Conservation (phyloP, 192 early-diverging fungal species). For the Backusella sp. region DNA sequence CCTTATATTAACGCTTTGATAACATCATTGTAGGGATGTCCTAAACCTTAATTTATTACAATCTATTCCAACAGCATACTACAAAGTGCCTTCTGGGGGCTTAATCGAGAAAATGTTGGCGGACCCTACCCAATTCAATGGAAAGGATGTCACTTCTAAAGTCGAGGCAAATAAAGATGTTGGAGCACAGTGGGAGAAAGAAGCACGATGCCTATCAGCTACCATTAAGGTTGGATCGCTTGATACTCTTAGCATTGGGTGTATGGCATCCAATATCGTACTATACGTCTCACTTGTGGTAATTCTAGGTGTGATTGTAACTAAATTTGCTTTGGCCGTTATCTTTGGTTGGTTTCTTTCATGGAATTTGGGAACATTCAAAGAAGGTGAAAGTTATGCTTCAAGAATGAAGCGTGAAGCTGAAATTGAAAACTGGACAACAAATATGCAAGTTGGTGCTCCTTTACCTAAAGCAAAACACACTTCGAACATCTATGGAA, state of each 20-base stretch:
- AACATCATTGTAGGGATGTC: slow-evolving; percentile 27
- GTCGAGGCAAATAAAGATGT: slow-evolving; percentile 46
- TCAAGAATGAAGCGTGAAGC: slow-evolving; percentile 45
- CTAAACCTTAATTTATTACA: slow-evolving; percentile 31
- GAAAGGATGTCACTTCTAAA: slow-evolving; percentile 53
- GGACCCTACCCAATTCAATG: slow-evolving; percentile 15
- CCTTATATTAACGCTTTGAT: slow-evolving; percentile 11
- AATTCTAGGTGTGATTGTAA: slow-evolving; percentile 63
- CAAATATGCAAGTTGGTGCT: slow-evolving; percentile 43
- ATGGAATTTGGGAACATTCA: slow-evolving; percentile 74
- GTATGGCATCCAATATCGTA: slow-evolving; percentile 77
- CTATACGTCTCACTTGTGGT: slow-evolving; percentile 77
- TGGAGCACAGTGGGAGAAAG: slow-evolving; percentile 36
- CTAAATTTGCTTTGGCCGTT: slow-evolving; percentile 74
- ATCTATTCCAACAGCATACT: slow-evolving; percentile 27
- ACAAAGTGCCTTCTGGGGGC: slow-evolving; percentile 20
- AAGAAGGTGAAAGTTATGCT: slow-evolving; percentile 53
- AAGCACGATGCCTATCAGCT: slow-evolving; percentile 75
- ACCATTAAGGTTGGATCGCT: slow-evolving; percentile 78
- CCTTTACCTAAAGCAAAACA: not conserved
- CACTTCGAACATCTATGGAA: slow-evolving; percentile 15
- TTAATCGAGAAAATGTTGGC: slow-evolving; percentile 25
- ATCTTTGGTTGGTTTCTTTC: slow-evolving; percentile 83
- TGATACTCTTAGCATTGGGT: slow-evolving; percentile 76
- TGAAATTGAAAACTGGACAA: slow-evolving; percentile 38